Percentiles rank a stretch among this genome's conserved stretches.
Evolutionary conservation across 306 rosid species (phyloP).

Genomic region (Pueraria montana): DNA sequence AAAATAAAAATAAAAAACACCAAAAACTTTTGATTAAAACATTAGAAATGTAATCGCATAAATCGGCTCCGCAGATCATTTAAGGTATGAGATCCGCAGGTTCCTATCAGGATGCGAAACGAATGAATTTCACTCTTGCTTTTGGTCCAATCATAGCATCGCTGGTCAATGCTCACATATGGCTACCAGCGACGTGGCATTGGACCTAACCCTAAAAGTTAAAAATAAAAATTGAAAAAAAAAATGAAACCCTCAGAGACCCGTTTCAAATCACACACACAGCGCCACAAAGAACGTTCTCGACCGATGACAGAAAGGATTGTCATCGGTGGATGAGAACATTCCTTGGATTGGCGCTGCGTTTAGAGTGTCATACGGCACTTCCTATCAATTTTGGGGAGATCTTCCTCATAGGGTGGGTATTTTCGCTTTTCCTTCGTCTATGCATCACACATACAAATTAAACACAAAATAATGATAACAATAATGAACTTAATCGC

Average conservation of each 20-base stretch:
- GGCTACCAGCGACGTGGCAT: conserved; percentile 87
- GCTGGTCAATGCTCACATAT: conserved; percentile 56
- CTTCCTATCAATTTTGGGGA: conserved; percentile 93
- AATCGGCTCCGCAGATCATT: conserved; percentile 77
- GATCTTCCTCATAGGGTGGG: conserved; percentile 80
- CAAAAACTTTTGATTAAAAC: not conserved
- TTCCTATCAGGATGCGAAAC: conserved; percentile 85
- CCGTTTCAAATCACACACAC: conserved; percentile 85
- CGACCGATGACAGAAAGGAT: conserved; percentile 33
- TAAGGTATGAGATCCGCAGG: conserved; percentile 54
- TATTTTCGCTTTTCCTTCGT: not conserved
- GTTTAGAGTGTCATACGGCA: conserved; percentile 94
- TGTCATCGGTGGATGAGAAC: conserved; percentile 53
- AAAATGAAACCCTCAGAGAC: conserved; percentile 69
- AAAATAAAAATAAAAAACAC: not conserved
- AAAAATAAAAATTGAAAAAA: no score
- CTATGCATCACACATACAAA: not conserved
- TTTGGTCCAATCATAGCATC: conserved; percentile 88
- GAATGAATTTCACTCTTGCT: conserved; percentile 43
- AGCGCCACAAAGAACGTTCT: conserved; percentile 35
- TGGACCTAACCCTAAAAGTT: conserved; percentile 35
- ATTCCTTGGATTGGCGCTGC: conserved; percentile 41
- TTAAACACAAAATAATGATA: not conserved
- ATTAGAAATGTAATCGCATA: conserved; percentile 70
- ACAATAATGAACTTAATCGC: not conserved